Base-by-base conservation (phyloP, 345 rosid genomes). In the Ceriops tagal region DNA sequence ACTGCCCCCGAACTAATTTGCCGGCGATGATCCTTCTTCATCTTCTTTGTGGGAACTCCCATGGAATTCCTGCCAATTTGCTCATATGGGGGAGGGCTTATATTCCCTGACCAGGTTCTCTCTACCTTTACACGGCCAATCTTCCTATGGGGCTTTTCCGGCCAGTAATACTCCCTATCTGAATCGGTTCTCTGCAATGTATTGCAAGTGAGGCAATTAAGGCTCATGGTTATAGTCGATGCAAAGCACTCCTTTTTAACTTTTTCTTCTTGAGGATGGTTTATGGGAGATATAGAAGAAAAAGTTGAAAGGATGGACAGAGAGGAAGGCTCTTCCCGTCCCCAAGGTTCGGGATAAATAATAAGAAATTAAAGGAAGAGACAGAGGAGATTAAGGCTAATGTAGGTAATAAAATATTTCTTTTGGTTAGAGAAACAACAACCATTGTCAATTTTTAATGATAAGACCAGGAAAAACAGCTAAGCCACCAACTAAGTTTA, bases 151-250 rank as follows among this genome's bases (percentile, higher is more conserved):
- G 27, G 53, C 10, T n/a, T 39, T 3, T 59, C 53, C 24, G 62
- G 58, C 49, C 47, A 13, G n/a, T 49, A 66, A n/a, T 35, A 57
- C 11, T 75, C 76, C 26, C 26, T 35, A 1, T 75, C 67, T 0
- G 88, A 83, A 47, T 76, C 39, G 8, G 75, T 76, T 67, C 83
- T 78, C 62, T 59, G 77, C 27, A 81, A 62, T 19, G 20, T 31
- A n/a, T 76, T 86, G 83, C 90, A 81, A 16, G 83, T 74, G 1
- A 90, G 84, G 81, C 98, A 89, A 75, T 84, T 85, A n/a, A 92
- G 78, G 66, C 81, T 88, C 96, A 92, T 89, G 52, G 64, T 28
- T 58, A 16, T 21, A 10, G 13, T 39, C 15, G 15, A 39, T 39
- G 2, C 15, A 39, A 39, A 39, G 13, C 15, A 39, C 15, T 39